Base-by-base conservation (phyloP, 2,329 filamentous ascomycete species). In the Talaromyces verruculosus region DNA sequence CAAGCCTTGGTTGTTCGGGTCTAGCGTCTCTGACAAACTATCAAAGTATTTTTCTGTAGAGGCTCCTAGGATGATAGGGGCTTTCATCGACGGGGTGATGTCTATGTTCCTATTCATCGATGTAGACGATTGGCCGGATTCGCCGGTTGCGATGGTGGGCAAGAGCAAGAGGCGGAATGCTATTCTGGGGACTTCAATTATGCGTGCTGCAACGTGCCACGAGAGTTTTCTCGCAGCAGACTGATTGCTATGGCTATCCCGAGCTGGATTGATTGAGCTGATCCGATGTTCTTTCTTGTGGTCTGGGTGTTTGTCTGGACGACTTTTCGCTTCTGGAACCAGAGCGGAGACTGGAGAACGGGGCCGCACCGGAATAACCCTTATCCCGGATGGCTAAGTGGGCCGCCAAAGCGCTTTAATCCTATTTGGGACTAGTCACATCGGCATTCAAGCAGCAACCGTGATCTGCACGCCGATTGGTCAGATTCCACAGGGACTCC, bases 91-190 rank as follows among this genome's bases (percentile, higher is more conserved):
- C 22, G 58, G 61, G 7, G 61, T 61, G 17, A 62, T 43, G 41
- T 43, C 57, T 58, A 55, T 58, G 28, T 58, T 62, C 65, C 61
- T 67, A 61, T 60, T 67, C 65, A 67, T 67, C 65, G 65, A 67
- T 63, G 62, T 63, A 64, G 35, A 59, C 33, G 22, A 41, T 49
- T 39, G 65, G 59, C 47, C 58, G 37, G 35, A 37, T 45, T 61
- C 41, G 64, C 64, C 64, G 64, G 59, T 55, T 65, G 59, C 59
- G 58, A 65, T 51, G 19, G 61, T 22, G 0, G 15, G 28, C 22
- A 49, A 49, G 22, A 39, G 2, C 22, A 49, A 49, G 22, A 39
- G 2, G 61, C 5, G 17, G 28, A 33, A 17, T 45, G 51, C n/a
- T 47, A n/a, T 15, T 25, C 49, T 47, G 5, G 30, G 7, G 33